Evolutionary conservation across 352 stramenopile genomes (phyloP), one percentile per base, ranked within the genome.

Genomic region (Globisporangium nunn): DNA sequence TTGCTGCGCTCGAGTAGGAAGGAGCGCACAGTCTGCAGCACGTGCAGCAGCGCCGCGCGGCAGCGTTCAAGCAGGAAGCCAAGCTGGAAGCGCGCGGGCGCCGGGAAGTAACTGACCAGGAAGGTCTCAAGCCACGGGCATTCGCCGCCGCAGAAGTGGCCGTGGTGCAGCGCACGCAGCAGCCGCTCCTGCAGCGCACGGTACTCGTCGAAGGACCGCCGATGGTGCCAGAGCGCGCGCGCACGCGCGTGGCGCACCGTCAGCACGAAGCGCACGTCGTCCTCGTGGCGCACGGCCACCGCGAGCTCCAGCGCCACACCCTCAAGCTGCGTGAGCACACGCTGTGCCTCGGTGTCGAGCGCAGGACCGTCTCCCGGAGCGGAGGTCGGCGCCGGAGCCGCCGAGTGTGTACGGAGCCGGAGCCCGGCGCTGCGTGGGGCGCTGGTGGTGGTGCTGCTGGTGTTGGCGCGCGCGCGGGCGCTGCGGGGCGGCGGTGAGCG

Each of bases 111-210:
- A 46, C 62, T 72, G 39, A 52, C 61, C 37, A 86, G 18, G 44
- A 78, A 84, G 39, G 70, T 72, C 23, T 86, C 66, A 35, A 87
- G 59, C 63, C 76, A 88, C 29, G 74, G 71, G 50, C 75, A 86
- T 31, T 59, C 56, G 31, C 66, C 75, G 31, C 71, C 59, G 48
- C 75, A 88, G 8, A 73, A 61, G 59, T 86, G 75, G 35, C 75
- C 78, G 56, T 83, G 75, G 28, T 82, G 65, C 50, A 88, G 68
- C 33, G 60, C 71, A 5, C 54, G 45, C 5, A 80, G 53, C 23
- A 75, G 30, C 1, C 53, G 53, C 12, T 64, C 63, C 40, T 82
- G 71, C 30, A 85, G 70, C 12, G 43, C 45, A 15, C 66, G 52
- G 59, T 84, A 79, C 56, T 87, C 72, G 35, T 77, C 68, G 50